Evolutionary conservation across 164 flowering plant species (phyloP).

Genomic region (Dillenia suffruticosa): DNA sequence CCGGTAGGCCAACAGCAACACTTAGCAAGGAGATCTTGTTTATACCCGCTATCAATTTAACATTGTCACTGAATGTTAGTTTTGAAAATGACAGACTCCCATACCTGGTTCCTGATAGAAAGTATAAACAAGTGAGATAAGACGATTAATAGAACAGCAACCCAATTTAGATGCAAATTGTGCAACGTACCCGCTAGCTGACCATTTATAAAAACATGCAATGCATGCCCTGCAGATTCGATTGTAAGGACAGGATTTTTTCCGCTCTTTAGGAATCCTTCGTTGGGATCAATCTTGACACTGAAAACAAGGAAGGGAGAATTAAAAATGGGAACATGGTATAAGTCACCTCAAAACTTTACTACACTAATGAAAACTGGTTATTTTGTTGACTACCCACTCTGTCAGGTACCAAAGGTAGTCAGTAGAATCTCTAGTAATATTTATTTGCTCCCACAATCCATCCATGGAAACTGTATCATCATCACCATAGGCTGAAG

Average conservation of each 20-base stretch:
- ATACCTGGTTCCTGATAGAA: conserved; percentile 59
- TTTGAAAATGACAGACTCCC: conserved; percentile 61
- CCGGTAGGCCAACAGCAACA: conserved; percentile 88
- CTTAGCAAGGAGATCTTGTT: conserved; percentile 81
- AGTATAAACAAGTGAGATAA: not conserved
- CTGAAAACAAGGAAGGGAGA: conserved; percentile 26
- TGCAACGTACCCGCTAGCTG: conserved; percentile 51
- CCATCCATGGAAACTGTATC: conserved; percentile 36
- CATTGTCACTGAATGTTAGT: conserved; percentile 48
- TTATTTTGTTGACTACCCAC: conserved; percentile 35
- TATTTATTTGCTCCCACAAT: conserved; percentile 65
- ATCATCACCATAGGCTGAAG: conserved; percentile 40
- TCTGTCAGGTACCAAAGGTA: conserved; percentile 90
- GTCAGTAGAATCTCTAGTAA: conserved; percentile 72
- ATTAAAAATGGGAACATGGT: no score
- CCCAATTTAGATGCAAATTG: not conserved
- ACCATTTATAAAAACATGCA: conserved; percentile 81
- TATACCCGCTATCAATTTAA: conserved; percentile 58
- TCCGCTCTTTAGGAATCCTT: conserved; percentile 61
- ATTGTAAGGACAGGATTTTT: conserved; percentile 57
- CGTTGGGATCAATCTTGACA: conserved; percentile 47
- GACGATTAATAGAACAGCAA: no score
- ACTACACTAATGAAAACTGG: no score
- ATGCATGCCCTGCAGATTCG: conserved; percentile 80
- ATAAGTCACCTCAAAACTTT: no score